Evolutionary conservation across 1,284 basidiomycete genomes (phyloP).

Genomic region (Peniophora sp.): DNA sequence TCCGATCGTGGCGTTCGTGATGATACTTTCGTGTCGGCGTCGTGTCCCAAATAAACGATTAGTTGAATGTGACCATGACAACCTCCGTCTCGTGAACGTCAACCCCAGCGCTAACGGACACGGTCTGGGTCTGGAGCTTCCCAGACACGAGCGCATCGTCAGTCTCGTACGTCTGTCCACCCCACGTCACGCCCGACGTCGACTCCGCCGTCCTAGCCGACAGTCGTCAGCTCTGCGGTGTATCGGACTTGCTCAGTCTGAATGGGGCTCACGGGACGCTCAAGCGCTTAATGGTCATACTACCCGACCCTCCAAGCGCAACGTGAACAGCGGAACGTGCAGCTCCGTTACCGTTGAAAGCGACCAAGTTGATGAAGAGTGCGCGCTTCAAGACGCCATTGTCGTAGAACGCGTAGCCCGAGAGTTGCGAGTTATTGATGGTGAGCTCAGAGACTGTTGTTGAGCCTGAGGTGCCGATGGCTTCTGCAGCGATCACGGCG

Average conservation of each 20-base stretch:
- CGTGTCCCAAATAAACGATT: no score
- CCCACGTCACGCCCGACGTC: constrained; percentile 49
- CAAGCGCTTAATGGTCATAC: constrained; percentile 36
- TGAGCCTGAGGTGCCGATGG: constrained; percentile 29
- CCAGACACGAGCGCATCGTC: constrained; percentile 38
- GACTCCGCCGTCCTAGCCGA: constrained; percentile 44
- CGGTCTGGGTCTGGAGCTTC: constrained; percentile 23
- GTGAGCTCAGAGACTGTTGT: constrained; percentile 44
- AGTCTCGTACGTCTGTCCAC: constrained; percentile 59
- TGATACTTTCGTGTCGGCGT: no score
- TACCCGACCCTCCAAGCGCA: constrained; percentile 27
- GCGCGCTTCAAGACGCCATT: constrained; percentile 33
- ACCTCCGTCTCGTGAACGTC: constrained; percentile 50
- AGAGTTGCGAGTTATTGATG: constrained; percentile 39
- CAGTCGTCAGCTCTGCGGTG: constrained; percentile 10
- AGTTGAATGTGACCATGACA: constrained; percentile 31
- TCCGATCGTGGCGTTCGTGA: no score
- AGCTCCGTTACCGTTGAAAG: constrained; percentile 26
- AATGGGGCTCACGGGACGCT: constrained; percentile 30
- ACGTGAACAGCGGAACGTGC: constrained; percentile 36
- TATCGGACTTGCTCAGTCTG: no score
- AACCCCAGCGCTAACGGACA: constrained; percentile 33
- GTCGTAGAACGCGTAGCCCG: constrained; percentile 61
- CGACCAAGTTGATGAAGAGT: constrained; percentile 49
- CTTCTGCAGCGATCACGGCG: constrained; percentile 39